A percentile compares a stretch with the other conserved stretches of the same genome.
Evolutionary conservation across 768 basidiomycete genomes (phyloP).

Genomic region (Pleurotus giganteus): DNA sequence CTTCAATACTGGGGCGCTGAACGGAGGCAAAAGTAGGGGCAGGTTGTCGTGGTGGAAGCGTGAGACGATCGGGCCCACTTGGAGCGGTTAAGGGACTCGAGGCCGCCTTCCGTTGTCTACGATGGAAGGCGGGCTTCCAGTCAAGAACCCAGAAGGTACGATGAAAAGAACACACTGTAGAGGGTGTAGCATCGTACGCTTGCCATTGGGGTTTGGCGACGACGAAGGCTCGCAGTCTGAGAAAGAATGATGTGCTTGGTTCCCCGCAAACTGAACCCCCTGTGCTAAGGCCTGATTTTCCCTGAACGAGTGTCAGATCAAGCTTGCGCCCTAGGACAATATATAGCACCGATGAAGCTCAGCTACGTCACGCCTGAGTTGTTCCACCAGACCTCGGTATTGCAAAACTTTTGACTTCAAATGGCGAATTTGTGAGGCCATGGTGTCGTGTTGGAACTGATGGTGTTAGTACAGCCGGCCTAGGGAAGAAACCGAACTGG

Average conservation of each 20-base stretch:
- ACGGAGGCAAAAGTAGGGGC: constrained; percentile 39
- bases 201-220: constrained; percentile 55
- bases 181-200: constrained; percentile 53
- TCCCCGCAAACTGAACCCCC: constrained; percentile 45
- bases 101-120: constrained; percentile 13
- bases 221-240: constrained; percentile 31
- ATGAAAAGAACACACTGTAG: constrained; percentile 37
- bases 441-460: constrained; percentile 79
- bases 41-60: constrained; percentile 61
- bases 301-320: constrained; percentile 31
- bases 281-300: constrained; percentile 47
- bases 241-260: constrained; percentile 21
- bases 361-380: constrained; percentile 45
- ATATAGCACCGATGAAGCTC: constrained; percentile 56
- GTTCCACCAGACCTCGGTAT: constrained; percentile 50
- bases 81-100: constrained; percentile 58
- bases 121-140: constrained; percentile 1
- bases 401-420: constrained; percentile 60
- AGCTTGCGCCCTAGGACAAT: constrained; percentile 9
- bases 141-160: not conserved
- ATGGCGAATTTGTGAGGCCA: constrained; percentile 64
- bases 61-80: constrained; percentile 62
- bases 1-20: constrained; percentile 18
- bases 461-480: not conserved
- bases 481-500: not conserved